These are phyloP conservation scores for Ambrosia hybrid DNA, from an alignment of 140 eudicot genomes.

Conservation along the genomic window DNA sequence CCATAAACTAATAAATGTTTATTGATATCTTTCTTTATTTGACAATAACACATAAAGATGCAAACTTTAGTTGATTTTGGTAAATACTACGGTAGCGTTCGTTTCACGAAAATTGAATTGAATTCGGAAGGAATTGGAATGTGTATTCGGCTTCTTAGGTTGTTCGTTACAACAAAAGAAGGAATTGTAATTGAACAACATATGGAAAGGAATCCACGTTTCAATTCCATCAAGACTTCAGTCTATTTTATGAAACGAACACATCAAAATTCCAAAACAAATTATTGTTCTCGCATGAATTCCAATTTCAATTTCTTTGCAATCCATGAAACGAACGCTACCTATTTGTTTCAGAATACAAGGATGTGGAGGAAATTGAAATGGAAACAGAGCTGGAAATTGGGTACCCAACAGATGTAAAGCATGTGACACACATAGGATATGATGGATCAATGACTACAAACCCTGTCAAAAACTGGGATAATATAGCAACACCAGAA, in stretches of 20 bases:
- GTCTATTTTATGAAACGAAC: too few relatives aligned
- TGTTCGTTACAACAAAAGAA: too few relatives aligned
- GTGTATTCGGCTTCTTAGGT: too few relatives aligned
- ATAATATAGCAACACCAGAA: constrained; percentile 46
- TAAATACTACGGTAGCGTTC: not conserved
- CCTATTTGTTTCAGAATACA: constrained; percentile 35
- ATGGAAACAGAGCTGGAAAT: constrained; percentile 55
- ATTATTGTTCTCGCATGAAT: too few relatives aligned
- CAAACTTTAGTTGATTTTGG: not conserved
- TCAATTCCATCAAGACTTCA: too few relatives aligned
- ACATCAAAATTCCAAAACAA: too few relatives aligned
- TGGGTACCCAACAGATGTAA: constrained; percentile 91
- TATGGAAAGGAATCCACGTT: too few relatives aligned
- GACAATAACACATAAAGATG: not conserved
- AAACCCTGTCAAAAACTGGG: constrained; percentile 53
- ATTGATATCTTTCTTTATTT: not conserved
- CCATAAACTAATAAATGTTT: not conserved
- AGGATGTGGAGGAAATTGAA: constrained; percentile 47
- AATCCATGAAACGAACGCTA: too few relatives aligned
- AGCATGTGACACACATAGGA: constrained; percentile 87
- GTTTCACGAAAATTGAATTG: too few relatives aligned
- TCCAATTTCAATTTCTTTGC: too few relatives aligned
- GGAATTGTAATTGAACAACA: too few relatives aligned
- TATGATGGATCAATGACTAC: constrained; percentile 72
- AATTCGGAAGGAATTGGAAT: too few relatives aligned